These are phyloP conservation scores for Diaporthe eres DNA, from an alignment of 2,329 filamentous ascomycete genomes.

Conservation along the genomic window DNA sequence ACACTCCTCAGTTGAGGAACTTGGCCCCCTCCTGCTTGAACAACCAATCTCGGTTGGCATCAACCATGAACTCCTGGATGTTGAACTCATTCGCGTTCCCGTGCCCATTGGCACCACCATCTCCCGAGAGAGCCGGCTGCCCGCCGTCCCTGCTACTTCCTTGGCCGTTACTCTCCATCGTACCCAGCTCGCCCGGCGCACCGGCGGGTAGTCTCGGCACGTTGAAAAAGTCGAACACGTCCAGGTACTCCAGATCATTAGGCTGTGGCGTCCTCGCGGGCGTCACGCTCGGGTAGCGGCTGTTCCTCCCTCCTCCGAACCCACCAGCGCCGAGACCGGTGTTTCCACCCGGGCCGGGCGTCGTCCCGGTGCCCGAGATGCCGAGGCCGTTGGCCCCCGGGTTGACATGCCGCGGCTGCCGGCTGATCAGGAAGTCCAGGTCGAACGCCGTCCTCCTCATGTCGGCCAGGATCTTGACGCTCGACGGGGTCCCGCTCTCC, in stretches of 20 bases:
- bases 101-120: constrained; percentile 41
- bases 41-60: constrained; percentile 82
- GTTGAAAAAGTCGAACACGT: constrained; percentile 97
- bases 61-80: constrained; percentile 83
- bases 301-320: constrained; percentile 51
- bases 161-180: constrained; percentile 44
- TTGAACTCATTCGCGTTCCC: constrained; percentile 74
- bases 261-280: constrained; percentile 79
- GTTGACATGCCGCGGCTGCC: constrained; percentile 74
- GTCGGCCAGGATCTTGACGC: constrained; percentile 88
- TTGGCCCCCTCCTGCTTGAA: constrained; percentile 66
- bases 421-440: constrained; percentile 88
- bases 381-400: constrained; percentile 36
- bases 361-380: constrained; percentile 8
- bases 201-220: constrained; percentile 78
- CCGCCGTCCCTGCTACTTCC: constrained; percentile 42
- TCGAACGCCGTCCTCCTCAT: constrained; percentile 94
- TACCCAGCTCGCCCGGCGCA: constrained; percentile 48
- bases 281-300: constrained; percentile 66
- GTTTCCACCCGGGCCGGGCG: constrained; percentile 10
- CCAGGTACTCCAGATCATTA: constrained; percentile 90
- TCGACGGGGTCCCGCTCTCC: constrained; percentile 76
- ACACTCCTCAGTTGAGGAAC: constrained; percentile 43
- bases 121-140: constrained; percentile 39
- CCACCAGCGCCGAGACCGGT: constrained; percentile 42